These are phyloP conservation scores for Dendrostoma leiphaemia DNA, from an alignment of 2,329 filamentous ascomycete genomes.

Conservation along the genomic window DNA sequence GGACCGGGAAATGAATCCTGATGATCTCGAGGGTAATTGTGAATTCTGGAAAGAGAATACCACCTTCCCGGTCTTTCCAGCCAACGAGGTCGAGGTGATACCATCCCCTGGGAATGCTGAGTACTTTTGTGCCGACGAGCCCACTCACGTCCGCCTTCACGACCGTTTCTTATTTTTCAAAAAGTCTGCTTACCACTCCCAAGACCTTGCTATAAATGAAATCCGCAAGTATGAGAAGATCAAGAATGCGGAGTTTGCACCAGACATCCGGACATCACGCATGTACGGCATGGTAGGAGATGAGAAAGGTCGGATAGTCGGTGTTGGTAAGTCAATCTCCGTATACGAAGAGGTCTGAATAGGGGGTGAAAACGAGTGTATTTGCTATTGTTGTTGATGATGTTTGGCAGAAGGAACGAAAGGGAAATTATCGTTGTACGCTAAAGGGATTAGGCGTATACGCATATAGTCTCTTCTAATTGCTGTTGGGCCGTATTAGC, in stretches of 20 bases:
- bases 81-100: neutral
- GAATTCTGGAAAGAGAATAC: neutral
- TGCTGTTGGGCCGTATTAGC: too few relatives aligned
- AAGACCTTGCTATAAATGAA: neutral
- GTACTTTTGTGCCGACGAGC: neutral
- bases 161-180: neutral
- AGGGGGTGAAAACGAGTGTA: too few relatives aligned
- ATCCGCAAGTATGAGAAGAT: conserved; percentile 1
- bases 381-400: too few relatives aligned
- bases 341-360: too few relatives aligned
- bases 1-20: neutral
- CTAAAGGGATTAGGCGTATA: too few relatives aligned
- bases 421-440: too few relatives aligned
- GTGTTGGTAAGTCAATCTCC: too few relatives aligned
- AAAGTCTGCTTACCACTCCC: neutral
- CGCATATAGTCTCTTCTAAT: too few relatives aligned
- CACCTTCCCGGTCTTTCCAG: neutral
- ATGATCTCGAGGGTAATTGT: neutral
- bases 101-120: neutral
- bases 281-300: conserved; percentile 3
- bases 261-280: conserved; percentile 1
- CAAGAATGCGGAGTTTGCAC: neutral
- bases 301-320: neutral
- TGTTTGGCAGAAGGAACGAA: too few relatives aligned
- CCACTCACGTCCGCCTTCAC: neutral